phyloP scores from a whole-genome alignment of 2,329 filamentous ascomycete species.

The Aspergillus intermedius region DNA sequence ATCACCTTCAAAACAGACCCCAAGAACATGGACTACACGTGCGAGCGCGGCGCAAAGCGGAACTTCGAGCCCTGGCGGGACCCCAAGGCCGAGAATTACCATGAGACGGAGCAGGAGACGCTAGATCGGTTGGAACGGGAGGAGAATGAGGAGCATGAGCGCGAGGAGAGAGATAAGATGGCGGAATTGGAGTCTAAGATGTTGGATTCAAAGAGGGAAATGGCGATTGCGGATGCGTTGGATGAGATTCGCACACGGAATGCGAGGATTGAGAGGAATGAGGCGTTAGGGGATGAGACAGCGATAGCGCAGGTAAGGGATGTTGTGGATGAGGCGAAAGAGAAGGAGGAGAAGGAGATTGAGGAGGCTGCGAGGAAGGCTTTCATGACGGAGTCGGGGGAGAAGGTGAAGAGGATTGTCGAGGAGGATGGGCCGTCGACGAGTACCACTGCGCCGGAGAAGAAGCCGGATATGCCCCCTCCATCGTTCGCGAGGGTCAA shows the following conservation, averaged over 20 bases:
- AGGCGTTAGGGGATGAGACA: slow-evolving; percentile 57
- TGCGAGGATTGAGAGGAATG: slow-evolving; percentile 73
- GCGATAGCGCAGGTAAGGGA: slow-evolving; percentile 52
- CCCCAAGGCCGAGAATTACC: slow-evolving; percentile 47
- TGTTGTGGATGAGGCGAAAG: slow-evolving; percentile 52
- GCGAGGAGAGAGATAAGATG: slow-evolving; percentile 84
- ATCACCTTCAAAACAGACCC: slow-evolving; percentile 94
- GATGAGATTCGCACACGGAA: slow-evolving; percentile 93
- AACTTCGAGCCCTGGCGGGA: slow-evolving; percentile 91
- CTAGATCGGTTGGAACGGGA: slow-evolving; percentile 77
- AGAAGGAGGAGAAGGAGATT: slow-evolving; percentile 70
- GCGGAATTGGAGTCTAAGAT: slow-evolving; percentile 91
- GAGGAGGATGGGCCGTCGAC: slow-evolving; percentile 38
- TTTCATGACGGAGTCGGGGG: slow-evolving; percentile 60
- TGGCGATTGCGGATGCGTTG: slow-evolving; percentile 91
- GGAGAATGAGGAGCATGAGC: slow-evolving; percentile 55
- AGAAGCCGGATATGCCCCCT: slow-evolving; percentile 37
- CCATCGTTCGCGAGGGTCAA: slow-evolving; percentile 64
- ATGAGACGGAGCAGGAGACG: slow-evolving; percentile 82
- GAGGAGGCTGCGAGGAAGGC: slow-evolving; percentile 72
- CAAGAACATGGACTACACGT: slow-evolving; percentile 84
- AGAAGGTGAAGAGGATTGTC: slow-evolving; percentile 48
- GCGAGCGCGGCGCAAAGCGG: slow-evolving; percentile 74
- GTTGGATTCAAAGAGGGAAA: slow-evolving; percentile 84
- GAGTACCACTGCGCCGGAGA: slow-evolving; percentile 25